Base-by-base conservation (phyloP, 805 yeast genomes). In the Ogataea parapolymorpha region DNA sequence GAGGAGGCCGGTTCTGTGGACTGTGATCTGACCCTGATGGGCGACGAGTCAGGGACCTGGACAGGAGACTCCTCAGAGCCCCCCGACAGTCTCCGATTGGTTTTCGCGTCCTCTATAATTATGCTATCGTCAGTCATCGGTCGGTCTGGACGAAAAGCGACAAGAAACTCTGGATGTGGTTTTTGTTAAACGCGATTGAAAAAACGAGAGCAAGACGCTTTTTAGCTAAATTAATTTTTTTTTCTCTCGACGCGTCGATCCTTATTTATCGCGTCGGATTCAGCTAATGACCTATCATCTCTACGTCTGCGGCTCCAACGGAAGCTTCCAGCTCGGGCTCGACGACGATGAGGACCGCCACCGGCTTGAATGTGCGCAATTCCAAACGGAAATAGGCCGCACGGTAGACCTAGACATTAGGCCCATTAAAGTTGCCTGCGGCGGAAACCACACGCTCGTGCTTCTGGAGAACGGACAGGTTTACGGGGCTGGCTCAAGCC, bases 361-460 rank as follows among this genome's bases (percentile, higher is more conserved):
- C 16, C 47, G 37, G 9, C 61, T 72, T 13, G 55, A 54, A 30
- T 35, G 47, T 27, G 35, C 37, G 6, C 14, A 12, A 29, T 32
- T 42, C 12, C 6, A 42, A 15, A 5, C 34, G 3, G 37, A 35
- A 12, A 32, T 20, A 10, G 40, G 39, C 10, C n/a, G 26, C 5
- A 15, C 20, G 5, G 7, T 26, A 4, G 28, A 23, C 4, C 6
- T 44, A 26, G 25, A 37, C 5, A 4, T 8, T 2, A 46, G 37
- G n/a, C 72, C 80, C 0, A 39, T 55, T 35, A 66, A 68, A 49
- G 67, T 89, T 10, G 73, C 70, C 0, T 79, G 89, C 51, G 97
- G 96, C 4, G 97, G 98, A 0, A 90, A 90, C 52, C 97, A 91
- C 58, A 82, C 95, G 0, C 51, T 86, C 13, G 46, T 87, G 2